Percentiles rank a stretch among this genome's conserved stretches.
These are phyloP conservation scores for Terana coerulea DNA, from an alignment of 768 basidiomycete species.

Conservation along the genomic window DNA sequence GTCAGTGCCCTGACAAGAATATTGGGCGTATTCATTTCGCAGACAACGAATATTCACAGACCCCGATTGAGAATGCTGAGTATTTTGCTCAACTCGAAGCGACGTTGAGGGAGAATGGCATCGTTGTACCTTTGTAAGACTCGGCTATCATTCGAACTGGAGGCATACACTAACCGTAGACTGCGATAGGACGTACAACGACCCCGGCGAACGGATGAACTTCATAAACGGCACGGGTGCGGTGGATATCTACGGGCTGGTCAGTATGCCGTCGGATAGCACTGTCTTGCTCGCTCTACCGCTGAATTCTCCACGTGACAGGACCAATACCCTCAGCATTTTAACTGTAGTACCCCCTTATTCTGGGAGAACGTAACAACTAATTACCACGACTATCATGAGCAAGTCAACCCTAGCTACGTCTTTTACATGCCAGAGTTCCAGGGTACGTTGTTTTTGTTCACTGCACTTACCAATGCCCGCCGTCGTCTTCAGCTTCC, in stretches of 20 bases:
- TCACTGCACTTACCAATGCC: too few species aligned
- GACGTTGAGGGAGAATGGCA: conserved; percentile 17
- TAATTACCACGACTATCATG: too few species aligned
- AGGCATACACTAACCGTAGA: not conserved
- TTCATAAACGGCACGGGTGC: conserved; percentile 31
- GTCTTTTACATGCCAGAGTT: too few species aligned
- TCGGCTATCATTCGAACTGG: too few species aligned
- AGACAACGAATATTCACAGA: conserved; percentile 79
- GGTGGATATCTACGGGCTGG: conserved; percentile 27
- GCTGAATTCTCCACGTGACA: not conserved
- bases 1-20: not conserved
- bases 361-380: too few species aligned
- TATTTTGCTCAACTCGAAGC: conserved; percentile 21
- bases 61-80: conserved; percentile 25
- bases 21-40: not conserved
- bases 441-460: too few species aligned
- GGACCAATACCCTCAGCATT: too few species aligned
- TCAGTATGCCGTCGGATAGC: too few species aligned
- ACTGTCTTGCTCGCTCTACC: too few species aligned
- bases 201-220: conserved; percentile 20
- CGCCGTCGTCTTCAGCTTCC: not conserved
- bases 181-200: conserved; percentile 26
- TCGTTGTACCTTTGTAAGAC: conserved; percentile 22
- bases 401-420: too few species aligned
- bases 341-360: too few species aligned